Evolutionary conservation across 1,139 yeast species (phyloP).

Genomic region (Martiniozyma asiatica): DNA sequence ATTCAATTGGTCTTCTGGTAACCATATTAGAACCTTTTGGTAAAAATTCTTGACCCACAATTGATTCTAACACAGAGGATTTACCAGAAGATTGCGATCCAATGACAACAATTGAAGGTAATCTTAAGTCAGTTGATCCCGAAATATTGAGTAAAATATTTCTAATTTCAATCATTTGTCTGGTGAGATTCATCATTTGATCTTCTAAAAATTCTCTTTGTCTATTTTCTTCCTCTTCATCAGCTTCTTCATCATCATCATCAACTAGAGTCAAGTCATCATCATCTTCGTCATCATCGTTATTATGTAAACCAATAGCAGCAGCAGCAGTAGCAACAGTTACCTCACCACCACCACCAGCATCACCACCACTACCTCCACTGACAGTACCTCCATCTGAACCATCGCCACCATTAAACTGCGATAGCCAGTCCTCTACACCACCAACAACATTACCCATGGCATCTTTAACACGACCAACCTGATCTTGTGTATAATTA

Average conservation of each 20-base stretch:
- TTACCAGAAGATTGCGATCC: constrained; percentile 98
- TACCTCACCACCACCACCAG: constrained; percentile 15
- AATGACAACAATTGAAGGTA: constrained; percentile 92
- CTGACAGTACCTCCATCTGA: constrained; percentile 17
- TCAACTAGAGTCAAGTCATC: constrained; percentile 26
- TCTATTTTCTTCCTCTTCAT: constrained; percentile 22
- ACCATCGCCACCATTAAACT: constrained; percentile 30
- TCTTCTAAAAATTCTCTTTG: constrained; percentile 48
- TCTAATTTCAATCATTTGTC: constrained; percentile 94
- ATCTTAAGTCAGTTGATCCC: constrained; percentile 55
- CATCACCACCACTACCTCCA: constrained; percentile 18
- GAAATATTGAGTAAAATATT: constrained; percentile 67
- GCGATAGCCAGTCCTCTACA: no score
- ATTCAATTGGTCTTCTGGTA: constrained; percentile 66
- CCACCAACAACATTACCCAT: constrained; percentile 32
- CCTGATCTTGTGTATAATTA: constrained; percentile 52
- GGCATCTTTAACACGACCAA: constrained; percentile 49
- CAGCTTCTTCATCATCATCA: constrained; percentile 29
- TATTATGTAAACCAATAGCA: constrained; percentile 23
- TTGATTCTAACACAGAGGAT: constrained; percentile 85
- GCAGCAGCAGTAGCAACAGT: constrained; percentile 23
- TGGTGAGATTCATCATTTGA: constrained; percentile 75
- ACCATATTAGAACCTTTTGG: constrained; percentile 96
- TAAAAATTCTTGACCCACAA: constrained; percentile 88
- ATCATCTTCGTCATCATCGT: constrained; percentile 30